Conservation (phyloP, 805 yeast species). For the Candida sanyiensis region DNA sequence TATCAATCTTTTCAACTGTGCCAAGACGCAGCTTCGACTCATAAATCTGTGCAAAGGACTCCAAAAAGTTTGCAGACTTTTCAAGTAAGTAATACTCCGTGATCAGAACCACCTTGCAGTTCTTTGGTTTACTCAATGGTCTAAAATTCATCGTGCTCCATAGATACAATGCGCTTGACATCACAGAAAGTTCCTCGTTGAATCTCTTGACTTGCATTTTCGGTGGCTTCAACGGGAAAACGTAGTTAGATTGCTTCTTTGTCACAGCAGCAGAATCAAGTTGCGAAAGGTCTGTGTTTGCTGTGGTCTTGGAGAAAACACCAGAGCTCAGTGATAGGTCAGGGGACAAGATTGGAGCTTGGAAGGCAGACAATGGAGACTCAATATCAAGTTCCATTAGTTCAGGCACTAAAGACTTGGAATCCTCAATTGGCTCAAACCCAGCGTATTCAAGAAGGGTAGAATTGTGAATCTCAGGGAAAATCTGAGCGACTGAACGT, state of each 20-base stretch:
- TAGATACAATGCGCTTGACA: constrained; percentile 42
- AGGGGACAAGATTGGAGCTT: constrained; percentile 3
- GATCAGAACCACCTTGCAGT: constrained; percentile 47
- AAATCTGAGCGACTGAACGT: constrained; percentile 25
- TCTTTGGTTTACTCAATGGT: constrained; percentile 45
- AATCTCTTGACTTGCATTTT: constrained; percentile 30
- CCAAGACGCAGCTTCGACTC: constrained; percentile 44
- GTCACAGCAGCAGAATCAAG: not conserved
- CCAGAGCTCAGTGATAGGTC: not conserved
- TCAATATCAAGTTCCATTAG: constrained; percentile 12
- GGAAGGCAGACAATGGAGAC: constrained; percentile 18
- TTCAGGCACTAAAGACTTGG: not conserved
- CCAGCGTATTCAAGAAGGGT: constrained; percentile 21
- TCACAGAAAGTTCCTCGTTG: constrained; percentile 38
- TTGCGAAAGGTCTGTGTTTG: not conserved
- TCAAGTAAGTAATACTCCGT: constrained; percentile 26
- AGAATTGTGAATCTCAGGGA: constrained; percentile 23
- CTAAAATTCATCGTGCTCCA: constrained; percentile 56
- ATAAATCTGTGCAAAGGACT: constrained; percentile 38
- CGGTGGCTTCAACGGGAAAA: constrained; percentile 34
- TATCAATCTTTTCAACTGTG: constrained; percentile 26
- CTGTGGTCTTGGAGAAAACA: not conserved
- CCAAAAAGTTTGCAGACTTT: constrained; percentile 33
- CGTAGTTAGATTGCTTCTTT: constrained; percentile 2
- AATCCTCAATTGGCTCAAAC: not conserved